Conservation (phyloP, 768 basidiomycete species). For the Pulveroboletus sp. region DNA sequence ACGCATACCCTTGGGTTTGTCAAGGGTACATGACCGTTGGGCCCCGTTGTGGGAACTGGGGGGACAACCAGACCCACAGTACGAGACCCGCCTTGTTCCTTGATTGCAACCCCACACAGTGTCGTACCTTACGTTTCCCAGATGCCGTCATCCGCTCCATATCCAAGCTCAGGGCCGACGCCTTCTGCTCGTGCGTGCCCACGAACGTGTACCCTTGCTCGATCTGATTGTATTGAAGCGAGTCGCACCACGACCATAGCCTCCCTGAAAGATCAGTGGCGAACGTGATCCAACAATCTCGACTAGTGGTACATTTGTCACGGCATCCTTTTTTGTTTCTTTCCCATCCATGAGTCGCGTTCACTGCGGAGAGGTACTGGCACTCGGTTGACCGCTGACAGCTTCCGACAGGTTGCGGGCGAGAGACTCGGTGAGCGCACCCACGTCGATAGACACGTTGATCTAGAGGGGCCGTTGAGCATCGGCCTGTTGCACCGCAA, state of each 20-base stretch:
- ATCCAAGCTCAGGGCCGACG: no score
- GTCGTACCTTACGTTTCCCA: no score
- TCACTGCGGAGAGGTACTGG: constrained; percentile 12
- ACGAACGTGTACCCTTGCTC: no score
- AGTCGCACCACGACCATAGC: neutral
- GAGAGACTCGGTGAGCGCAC: constrained; percentile 39
- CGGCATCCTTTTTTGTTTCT: neutral
- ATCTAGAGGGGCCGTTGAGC: constrained; percentile 32
- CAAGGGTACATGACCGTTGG: constrained; percentile 47
- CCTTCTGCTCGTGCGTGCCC: no score
- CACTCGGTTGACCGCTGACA: constrained; percentile 9
- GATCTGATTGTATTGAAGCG: no score
- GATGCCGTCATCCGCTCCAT: no score
- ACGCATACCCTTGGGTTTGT: constrained; percentile 53
- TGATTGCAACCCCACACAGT: no score
- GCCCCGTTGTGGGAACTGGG: constrained; percentile 51
- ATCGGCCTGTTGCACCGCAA: neutral
- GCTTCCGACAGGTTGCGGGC: constrained; percentile 21
- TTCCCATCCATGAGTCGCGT: neutral
- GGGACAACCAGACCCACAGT: neutral
- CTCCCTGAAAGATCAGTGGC: neutral
- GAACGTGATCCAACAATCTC: neutral
- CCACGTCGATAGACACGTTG: constrained; percentile 43
- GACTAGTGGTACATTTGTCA: neutral
- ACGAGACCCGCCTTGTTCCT: no score